These are phyloP conservation scores for Lepiota brunneoincarnata DNA, from an alignment of 768 basidiomycete species.

Conservation along the genomic window DNA sequence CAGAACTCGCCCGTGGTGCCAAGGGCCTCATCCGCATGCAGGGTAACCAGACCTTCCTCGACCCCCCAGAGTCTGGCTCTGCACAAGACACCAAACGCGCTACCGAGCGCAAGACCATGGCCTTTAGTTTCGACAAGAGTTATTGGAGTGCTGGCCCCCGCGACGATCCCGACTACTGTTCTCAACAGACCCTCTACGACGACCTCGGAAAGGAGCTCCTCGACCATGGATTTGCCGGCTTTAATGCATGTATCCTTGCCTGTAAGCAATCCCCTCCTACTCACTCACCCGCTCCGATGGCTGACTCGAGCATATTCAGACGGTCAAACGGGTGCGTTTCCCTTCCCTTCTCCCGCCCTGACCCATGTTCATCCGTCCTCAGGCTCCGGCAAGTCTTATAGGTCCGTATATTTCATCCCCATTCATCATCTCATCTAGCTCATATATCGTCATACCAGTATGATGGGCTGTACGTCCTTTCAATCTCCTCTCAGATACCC, in stretches of 20 bases:
- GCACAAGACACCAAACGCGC: conserved; percentile 73
- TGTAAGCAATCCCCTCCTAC: conserved; percentile 59
- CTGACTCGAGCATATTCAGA: conserved; percentile 30
- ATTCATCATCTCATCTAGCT: conserved; percentile 1
- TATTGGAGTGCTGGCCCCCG: conserved; percentile 95
- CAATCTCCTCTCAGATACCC: not conserved
- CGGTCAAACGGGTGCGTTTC: conserved; percentile 77
- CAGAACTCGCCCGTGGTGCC: conserved; percentile 92
- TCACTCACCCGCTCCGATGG: not conserved
- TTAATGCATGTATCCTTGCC: conserved; percentile 98
- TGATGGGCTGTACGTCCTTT: conserved; percentile 85
- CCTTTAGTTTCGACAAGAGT: conserved; percentile 95
- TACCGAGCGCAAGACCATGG: conserved; percentile 85
- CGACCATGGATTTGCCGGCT: conserved; percentile 94
- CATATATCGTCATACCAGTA: conserved; percentile 45
- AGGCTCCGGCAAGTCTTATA: conserved; percentile 94
- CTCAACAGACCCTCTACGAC: conserved; percentile 91
- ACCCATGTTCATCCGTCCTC: conserved; percentile 4
- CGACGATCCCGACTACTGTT: conserved; percentile 89
- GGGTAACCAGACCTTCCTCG: conserved; percentile 88
- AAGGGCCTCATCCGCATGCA: conserved; percentile 94
- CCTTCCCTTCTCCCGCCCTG: not conserved
- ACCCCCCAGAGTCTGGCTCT: conserved; percentile 81
- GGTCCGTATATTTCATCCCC: conserved; percentile 43
- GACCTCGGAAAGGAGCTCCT: conserved; percentile 93